These are phyloP conservation scores for Porphyrellus cyaneotinctus DNA, from an alignment of 768 basidiomycete genomes.

Conservation along the genomic window DNA sequence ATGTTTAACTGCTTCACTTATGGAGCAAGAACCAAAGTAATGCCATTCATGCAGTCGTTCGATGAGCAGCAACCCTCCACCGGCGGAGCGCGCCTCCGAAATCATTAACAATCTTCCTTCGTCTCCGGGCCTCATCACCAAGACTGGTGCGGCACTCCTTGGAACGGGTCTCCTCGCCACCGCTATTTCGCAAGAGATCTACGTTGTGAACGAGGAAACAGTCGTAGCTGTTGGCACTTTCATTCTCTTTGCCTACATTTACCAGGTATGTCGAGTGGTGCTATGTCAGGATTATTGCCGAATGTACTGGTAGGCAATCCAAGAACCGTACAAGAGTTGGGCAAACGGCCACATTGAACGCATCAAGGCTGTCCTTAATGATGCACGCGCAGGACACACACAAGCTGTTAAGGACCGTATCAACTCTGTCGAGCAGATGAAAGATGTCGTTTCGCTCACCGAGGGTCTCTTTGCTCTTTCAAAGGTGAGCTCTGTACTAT, in stretches of 20 bases:
- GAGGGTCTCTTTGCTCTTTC: conserved; percentile 87
- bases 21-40: conserved; percentile 7
- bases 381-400: conserved; percentile 85
- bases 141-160: conserved; percentile 89
- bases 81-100: conserved; percentile 83
- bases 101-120: conserved; percentile 85
- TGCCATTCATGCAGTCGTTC: conserved; percentile 46
- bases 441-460: conserved; percentile 91
- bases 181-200: conserved; percentile 95
- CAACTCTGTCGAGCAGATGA: conserved; percentile 86
- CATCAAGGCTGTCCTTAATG: conserved; percentile 76
- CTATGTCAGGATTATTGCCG: neutral
- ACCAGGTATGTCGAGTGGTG: conserved; percentile 50
- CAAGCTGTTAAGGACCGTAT: conserved; percentile 92
- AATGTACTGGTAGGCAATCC: conserved; percentile 50
- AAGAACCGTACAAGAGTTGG: conserved; percentile 90
- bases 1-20: conserved; percentile 24
- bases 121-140: conserved; percentile 85
- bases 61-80: conserved; percentile 65
- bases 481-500: conserved; percentile 50
- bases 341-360: conserved; percentile 83
- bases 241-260: conserved; percentile 79
- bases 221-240: conserved; percentile 82
- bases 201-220: conserved; percentile 96
- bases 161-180: conserved; percentile 86